phyloP scores from a whole-genome alignment of 192 early-diverging fungal species.

The Linnemannia elongata region DNA sequence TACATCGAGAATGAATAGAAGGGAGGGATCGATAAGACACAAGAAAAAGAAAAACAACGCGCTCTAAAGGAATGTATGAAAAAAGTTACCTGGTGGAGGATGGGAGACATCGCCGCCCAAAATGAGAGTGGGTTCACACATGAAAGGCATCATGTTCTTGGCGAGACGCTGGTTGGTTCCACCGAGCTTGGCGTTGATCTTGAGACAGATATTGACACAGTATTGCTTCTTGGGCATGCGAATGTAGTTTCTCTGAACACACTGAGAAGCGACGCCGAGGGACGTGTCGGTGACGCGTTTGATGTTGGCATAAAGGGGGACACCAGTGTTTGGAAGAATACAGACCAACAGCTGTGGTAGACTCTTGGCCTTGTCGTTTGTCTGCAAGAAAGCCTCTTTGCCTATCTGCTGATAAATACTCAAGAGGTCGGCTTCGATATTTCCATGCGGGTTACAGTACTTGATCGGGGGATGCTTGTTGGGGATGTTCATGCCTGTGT shows the following conservation, averaged over 20 bases:
- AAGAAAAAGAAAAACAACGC: background rate
- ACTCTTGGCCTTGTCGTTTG: conserved; percentile 72
- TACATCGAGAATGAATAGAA: background rate
- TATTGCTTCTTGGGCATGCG: conserved; percentile 88
- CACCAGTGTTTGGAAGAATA: conserved; percentile 85
- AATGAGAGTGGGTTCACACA: conserved; percentile 82
- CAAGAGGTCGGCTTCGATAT: conserved; percentile 76
- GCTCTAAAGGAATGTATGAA: background rate
- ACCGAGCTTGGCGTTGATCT: conserved; percentile 95
- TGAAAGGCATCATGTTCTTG: conserved; percentile 72
- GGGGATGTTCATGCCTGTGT: conserved; percentile 75
- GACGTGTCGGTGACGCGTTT: conserved; percentile 93
- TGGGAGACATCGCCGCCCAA: conserved; percentile 94
- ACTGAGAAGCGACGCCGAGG: conserved; percentile 92
- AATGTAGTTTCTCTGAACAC: conserved; percentile 88
- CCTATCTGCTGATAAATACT: too few relatives aligned
- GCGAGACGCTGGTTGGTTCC: conserved; percentile 84
- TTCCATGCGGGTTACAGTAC: conserved; percentile 72
- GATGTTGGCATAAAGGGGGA: conserved; percentile 85
- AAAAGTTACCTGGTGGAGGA: conserved; percentile 69
- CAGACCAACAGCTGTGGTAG: conserved; percentile 89
- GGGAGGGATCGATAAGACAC: background rate
- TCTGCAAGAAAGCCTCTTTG: conserved; percentile 75
- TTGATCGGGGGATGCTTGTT: conserved; percentile 61
- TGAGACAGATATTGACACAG: conserved; percentile 94